Conservation (phyloP, 805 yeast genomes). For the Wickerhamiella australiensis region DNA sequence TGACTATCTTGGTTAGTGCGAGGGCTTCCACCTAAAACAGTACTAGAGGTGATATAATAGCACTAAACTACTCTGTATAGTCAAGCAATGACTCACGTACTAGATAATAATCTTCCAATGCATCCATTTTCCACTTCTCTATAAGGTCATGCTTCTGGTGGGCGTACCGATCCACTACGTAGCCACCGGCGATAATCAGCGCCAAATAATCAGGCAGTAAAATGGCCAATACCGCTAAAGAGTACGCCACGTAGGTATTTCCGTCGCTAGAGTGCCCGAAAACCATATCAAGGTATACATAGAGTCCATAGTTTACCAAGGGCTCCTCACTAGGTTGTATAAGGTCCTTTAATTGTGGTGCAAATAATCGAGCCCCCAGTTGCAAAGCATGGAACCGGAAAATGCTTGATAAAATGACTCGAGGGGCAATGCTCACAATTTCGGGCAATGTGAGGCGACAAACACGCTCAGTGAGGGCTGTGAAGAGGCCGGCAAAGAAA, state of each 20-base stretch:
- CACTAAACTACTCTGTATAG: not conserved
- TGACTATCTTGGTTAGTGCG: no score
- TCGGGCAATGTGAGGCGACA: not conserved
- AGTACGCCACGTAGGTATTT: not conserved
- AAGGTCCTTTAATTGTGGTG: not conserved
- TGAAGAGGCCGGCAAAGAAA: not conserved
- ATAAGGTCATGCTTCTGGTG: not conserved
- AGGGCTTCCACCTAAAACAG: no score
- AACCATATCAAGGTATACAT: not conserved
- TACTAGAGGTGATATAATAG: no score
- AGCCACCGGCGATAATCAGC: not conserved
- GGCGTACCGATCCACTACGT: not conserved
- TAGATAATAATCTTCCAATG: not conserved
- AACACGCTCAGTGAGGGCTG: not conserved
- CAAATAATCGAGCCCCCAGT: not conserved
- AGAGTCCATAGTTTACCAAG: not conserved
- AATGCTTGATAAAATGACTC: not conserved
- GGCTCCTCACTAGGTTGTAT: not conserved
- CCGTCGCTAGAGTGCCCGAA: not conserved
- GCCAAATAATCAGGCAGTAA: not conserved
- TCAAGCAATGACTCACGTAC: not conserved
- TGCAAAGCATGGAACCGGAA: not conserved
- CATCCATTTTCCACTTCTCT: not conserved
- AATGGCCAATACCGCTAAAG: not conserved
- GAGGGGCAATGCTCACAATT: not conserved